Evolutionary conservation across 345 rosid species (phyloP).

Genomic region (Pugionium dolabratum): DNA sequence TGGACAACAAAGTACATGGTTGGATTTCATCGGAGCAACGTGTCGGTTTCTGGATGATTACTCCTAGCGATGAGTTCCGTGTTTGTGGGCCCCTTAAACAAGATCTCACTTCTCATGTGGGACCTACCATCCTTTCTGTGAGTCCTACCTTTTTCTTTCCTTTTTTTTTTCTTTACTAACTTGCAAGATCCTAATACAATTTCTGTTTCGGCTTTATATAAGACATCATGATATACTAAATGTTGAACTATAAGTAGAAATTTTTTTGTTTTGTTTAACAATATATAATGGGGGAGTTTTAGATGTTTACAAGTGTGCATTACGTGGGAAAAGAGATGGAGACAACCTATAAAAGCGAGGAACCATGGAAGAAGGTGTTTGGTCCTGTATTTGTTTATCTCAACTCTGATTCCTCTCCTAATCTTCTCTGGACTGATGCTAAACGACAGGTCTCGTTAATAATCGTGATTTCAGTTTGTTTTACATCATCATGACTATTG

Average conservation of each 20-base stretch:
- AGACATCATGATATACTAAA: too few relatives aligned
- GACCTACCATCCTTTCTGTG: constrained; percentile 67
- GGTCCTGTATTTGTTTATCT: constrained; percentile 85
- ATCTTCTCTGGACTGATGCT: constrained; percentile 74
- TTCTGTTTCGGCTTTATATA: too few relatives aligned
- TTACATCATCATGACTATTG: background rate
- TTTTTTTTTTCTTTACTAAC: too few relatives aligned
- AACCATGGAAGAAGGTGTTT: constrained; percentile 77
- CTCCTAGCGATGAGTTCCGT: constrained; percentile 70
- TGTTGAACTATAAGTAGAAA: background rate
- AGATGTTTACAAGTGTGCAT: constrained; percentile 95
- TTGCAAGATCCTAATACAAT: too few relatives aligned
- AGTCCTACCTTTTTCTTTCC: constrained; percentile 19
- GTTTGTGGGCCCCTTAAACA: constrained; percentile 75
- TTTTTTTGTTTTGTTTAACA: background rate
- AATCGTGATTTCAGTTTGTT: too few relatives aligned
- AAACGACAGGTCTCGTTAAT: constrained; percentile 56
- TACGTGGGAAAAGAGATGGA: constrained; percentile 66
- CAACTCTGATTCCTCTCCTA: constrained; percentile 48
- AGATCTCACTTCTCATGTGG: constrained; percentile 84
- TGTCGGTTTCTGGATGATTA: constrained; percentile 90
- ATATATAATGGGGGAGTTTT: background rate
- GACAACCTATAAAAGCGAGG: constrained; percentile 49
- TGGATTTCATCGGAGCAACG: constrained; percentile 60
- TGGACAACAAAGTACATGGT: constrained; percentile 69